phyloP scores from a whole-genome alignment of 805 yeast genomes.

The Candida andamanensis region DNA sequence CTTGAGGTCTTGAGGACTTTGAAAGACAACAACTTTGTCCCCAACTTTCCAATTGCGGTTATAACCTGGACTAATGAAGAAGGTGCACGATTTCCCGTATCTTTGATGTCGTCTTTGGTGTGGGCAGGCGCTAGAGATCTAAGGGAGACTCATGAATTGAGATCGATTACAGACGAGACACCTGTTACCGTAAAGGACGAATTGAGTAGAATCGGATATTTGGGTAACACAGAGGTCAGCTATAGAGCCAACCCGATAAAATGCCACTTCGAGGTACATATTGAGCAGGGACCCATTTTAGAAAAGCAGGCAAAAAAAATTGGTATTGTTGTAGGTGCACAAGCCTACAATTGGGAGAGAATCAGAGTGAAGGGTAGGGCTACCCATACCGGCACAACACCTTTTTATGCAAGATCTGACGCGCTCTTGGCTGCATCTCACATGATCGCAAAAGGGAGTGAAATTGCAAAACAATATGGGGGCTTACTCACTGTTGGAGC shows the following conservation, averaged over 20 bases:
- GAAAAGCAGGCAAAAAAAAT: slow-evolving; percentile 51
- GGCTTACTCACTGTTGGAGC: slow-evolving; percentile 61
- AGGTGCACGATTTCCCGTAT: slow-evolving; percentile 72
- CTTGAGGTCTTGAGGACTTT: slow-evolving; percentile 62
- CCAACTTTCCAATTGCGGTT: slow-evolving; percentile 63
- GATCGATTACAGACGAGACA: slow-evolving; percentile 45
- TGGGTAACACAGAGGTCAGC: slow-evolving; percentile 47
- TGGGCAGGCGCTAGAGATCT: slow-evolving; percentile 52
- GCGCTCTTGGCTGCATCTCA: slow-evolving; percentile 55
- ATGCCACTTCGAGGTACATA: slow-evolving; percentile 71
- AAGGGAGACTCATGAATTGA: slow-evolving; percentile 46
- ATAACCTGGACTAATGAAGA: slow-evolving; percentile 75
- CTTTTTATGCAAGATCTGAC: slow-evolving; percentile 55
- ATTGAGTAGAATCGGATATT: slow-evolving; percentile 56
- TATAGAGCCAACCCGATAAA: slow-evolving; percentile 50
- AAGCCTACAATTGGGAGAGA: slow-evolving; percentile 60
- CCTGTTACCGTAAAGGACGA: slow-evolving; percentile 50
- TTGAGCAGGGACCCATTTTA: slow-evolving; percentile 72
- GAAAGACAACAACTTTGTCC: slow-evolving; percentile 51
- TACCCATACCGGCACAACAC: slow-evolving; percentile 73
- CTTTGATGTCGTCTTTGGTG: slow-evolving; percentile 61
- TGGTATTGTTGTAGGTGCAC: slow-evolving; percentile 65
- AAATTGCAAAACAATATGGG: slow-evolving; percentile 44
- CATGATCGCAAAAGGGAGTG: slow-evolving; percentile 52
- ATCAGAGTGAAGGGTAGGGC: slow-evolving; percentile 57